phyloP scores from a whole-genome alignment of 257 asterid species.

The Cordia subcordata region DNA sequence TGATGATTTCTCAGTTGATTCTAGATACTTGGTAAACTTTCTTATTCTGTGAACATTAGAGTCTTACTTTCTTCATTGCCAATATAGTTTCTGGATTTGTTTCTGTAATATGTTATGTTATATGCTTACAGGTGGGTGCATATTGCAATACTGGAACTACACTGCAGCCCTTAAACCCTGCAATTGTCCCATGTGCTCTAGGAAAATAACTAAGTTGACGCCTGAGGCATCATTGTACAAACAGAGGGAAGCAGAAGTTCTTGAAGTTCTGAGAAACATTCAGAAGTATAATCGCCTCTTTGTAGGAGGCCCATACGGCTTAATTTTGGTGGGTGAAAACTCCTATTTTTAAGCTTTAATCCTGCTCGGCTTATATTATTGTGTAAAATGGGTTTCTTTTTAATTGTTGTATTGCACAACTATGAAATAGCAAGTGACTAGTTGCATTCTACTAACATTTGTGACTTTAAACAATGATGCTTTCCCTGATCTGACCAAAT shows the following conservation, averaged over 20 bases:
- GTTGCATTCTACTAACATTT: too few species aligned
- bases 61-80: neutral
- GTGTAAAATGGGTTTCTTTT: too few species aligned
- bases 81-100: neutral
- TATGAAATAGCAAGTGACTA: too few species aligned
- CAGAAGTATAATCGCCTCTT: constrained; percentile 61
- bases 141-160: constrained; percentile 77
- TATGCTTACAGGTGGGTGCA: constrained; percentile 55
- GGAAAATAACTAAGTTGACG: constrained; percentile 47
- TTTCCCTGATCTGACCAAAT: too few species aligned
- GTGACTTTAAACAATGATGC: too few species aligned
- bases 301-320: constrained; percentile 60
- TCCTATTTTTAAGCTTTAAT: too few species aligned
- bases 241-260: constrained; percentile 36
- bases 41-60: too few species aligned
- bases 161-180: constrained; percentile 64
- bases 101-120: neutral
- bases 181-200: constrained; percentile 82
- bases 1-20: too few species aligned
- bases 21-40: neutral
- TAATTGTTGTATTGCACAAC: too few species aligned
- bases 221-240: constrained; percentile 55
- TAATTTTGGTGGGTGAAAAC: constrained; percentile 44
- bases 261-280: constrained; percentile 45
- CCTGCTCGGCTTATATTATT: neutral